These are phyloP conservation scores for Penicillium hesseltinei DNA, from an alignment of 2,329 filamentous ascomycete species.

Conservation along the genomic window DNA sequence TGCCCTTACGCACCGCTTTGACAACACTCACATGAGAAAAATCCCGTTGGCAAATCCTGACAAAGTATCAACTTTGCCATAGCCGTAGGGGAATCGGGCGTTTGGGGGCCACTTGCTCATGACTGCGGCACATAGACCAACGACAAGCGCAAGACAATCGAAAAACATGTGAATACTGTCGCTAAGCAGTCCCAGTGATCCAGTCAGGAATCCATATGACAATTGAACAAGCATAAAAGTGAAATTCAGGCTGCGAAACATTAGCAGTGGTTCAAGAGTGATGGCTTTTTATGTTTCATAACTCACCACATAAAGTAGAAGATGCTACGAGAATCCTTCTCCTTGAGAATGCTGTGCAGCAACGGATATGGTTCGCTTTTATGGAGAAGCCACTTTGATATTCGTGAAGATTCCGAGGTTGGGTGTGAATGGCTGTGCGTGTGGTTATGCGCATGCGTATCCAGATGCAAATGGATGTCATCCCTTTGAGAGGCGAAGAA, in stretches of 20 bases:
- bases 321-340: slow-evolving; percentile 90
- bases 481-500: slow-evolving; percentile 37
- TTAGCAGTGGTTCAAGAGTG: slow-evolving; percentile 17
- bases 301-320: slow-evolving; percentile 93
- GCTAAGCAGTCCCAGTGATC: slow-evolving; percentile 89
- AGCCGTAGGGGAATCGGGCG: slow-evolving; percentile 85
- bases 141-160: slow-evolving; percentile 86
- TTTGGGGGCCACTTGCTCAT: slow-evolving; percentile 96
- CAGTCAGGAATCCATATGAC: slow-evolving; percentile 89
- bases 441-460: slow-evolving; percentile 34
- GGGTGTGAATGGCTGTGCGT: slow-evolving; percentile 25
- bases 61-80: slow-evolving; percentile 93
- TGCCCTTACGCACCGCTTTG: too few relatives aligned
- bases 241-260: slow-evolving; percentile 72
- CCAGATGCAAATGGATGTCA: slow-evolving; percentile 28
- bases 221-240: slow-evolving; percentile 92
- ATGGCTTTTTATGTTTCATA: background rate
- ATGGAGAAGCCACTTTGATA: slow-evolving; percentile 72
- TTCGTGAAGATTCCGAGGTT: slow-evolving; percentile 55
- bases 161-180: slow-evolving; percentile 99
- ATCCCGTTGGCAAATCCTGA: slow-evolving; percentile 96
- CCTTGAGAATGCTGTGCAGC: slow-evolving; percentile 78
- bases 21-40: slow-evolving; percentile 70
- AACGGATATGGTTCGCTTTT: slow-evolving; percentile 71
- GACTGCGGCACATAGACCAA: slow-evolving; percentile 86